Evolutionary conservation across 148 eudicot species (phyloP), one percentile per base, ranked within the genome.

Genomic region (Gaultheria prostrata): DNA sequence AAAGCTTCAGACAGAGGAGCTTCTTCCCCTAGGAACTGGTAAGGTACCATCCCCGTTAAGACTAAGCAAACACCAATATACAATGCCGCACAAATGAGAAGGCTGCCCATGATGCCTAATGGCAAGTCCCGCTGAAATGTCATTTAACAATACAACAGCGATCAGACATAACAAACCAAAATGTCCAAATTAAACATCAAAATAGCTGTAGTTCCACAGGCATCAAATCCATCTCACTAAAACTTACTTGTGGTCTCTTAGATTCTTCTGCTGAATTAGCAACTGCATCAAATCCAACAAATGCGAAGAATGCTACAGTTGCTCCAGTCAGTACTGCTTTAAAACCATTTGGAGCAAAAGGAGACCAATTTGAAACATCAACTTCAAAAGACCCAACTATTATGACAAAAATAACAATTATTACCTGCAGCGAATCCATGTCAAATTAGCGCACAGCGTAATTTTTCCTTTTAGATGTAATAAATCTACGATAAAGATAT

Each of bases 191-290:
- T 1, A 79, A 59, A 43, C n/a, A 24, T 59, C 13, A 51, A 80
- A 63, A 33, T 28, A 20, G 13, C 51, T 20, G 70, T 32, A 86
- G 49, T 63, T 32, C 77, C 78, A 54, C 33, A 80, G 21, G 81
- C 65, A 86, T 39, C 49, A 76, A 78, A 87, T 81, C 46, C 72
- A 76, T 71, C 83, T 33, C n/a, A 73, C 21, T 26, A 35, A 49
- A 65, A 48, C 77, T 82, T 86, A 92, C 99, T 93, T 97, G 98
- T 45, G 99, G 99, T 61, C 85, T 93, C 86, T 90, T 97, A 73
- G 97, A 89, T 90, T 97, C 99, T 92, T 94, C 99, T 46, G 99
- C 99, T 81, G 99, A 97, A 90, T 94, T 97, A 39, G 99, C 99
- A 82, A 97, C 99, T 54, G 99, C 99, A 87, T 97, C 99, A 85